These are phyloP conservation scores for Spizellomyces punctatus DNA, from an alignment of 192 early-diverging fungal genomes.

Conservation along the genomic window DNA sequence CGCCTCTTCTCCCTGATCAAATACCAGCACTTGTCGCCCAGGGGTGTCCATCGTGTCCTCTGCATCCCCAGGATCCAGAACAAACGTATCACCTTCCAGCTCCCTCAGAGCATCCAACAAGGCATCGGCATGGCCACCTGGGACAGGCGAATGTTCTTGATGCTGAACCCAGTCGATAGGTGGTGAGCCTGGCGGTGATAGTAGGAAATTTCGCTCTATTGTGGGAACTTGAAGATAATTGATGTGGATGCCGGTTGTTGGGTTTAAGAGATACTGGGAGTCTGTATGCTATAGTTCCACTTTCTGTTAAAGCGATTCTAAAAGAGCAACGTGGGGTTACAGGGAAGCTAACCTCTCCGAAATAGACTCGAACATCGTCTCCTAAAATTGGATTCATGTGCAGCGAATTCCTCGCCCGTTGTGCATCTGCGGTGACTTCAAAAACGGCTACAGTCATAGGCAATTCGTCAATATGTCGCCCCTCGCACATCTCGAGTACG, in stretches of 20 bases:
- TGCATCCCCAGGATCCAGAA: constrained; percentile 26
- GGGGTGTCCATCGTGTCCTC: constrained; percentile 3
- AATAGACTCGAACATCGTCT: constrained; percentile 27
- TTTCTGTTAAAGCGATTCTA: neutral
- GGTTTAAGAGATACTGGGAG: constrained; percentile 30
- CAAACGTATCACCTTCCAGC: constrained; percentile 32
- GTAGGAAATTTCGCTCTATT: constrained; percentile 51
- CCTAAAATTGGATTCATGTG: constrained; percentile 6
- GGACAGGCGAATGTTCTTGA: constrained; percentile 32
- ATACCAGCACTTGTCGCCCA: constrained; percentile 19
- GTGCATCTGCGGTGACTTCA: constrained; percentile 20
- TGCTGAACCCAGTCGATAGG: constrained; percentile 53
- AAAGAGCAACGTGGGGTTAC: too few relatives aligned
- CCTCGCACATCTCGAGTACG: neutral
- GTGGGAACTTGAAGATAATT: constrained; percentile 50
- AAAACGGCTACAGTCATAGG: constrained; percentile 18
- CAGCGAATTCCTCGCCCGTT: constrained; percentile 10
- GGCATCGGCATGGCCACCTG: constrained; percentile 45
- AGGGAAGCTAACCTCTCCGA: constrained; percentile 23
- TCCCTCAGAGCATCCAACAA: constrained; percentile 36
- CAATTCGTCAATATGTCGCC: neutral
- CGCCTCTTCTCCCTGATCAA: constrained; percentile 16
- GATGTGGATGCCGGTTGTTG: constrained; percentile 22
- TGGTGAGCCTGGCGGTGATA: constrained; percentile 58
- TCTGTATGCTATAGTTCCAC: constrained; percentile 27